Base-by-base conservation (phyloP, 164 flowering plant genomes). In the Stephania yunnanensis region DNA sequence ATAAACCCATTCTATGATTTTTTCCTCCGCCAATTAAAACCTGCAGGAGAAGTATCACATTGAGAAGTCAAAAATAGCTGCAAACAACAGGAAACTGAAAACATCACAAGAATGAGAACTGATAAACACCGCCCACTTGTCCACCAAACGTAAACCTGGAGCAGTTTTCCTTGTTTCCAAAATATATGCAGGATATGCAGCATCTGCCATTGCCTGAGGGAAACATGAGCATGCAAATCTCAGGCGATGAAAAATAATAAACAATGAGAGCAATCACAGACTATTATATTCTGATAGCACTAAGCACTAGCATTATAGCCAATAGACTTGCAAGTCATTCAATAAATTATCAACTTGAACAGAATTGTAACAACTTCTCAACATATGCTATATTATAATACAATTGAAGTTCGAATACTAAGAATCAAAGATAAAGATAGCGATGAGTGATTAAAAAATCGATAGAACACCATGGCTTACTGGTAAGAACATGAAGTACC, bases 131-230 rank as follows among this genome's bases (percentile, higher is more conserved):
- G 97, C 99, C 97, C 98, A 95, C 86, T 95, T 95, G 82, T 95
- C 98, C 88, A 93, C 96, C 89, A 93, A 84, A 72, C 98, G 98
- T 82, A 95, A 81, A 78, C 93, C 93, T 68, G 99, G 99, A 80
- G 98, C 98, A 76, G 99, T 93, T 86, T 95, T 95, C 83, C 99
- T 87, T 7, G 98, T 95, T 87, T 95, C 99, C 71, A 93, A 82
- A 66, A 95, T 90, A 79, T 50, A 73, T 50, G 99, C 98, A 78
- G 97, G 99, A 25, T 75, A 48, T 78, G 99, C 97, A 82, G 95
- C 95, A 83, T 90, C 89, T 73, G 95, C 95, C 99, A 95, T 95
- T 73, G 89, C 89, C 99, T 95, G 82, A 78, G 84, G 63, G 46
- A 78, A 83, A 48, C n/a, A 70, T 42, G 67, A 71, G 53, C 30